Percentiles rank a stretch among this genome's conserved stretches.
phyloP scores from a whole-genome alignment of 352 stramenopile genomes.

The Blastocystis sp. region DNA sequence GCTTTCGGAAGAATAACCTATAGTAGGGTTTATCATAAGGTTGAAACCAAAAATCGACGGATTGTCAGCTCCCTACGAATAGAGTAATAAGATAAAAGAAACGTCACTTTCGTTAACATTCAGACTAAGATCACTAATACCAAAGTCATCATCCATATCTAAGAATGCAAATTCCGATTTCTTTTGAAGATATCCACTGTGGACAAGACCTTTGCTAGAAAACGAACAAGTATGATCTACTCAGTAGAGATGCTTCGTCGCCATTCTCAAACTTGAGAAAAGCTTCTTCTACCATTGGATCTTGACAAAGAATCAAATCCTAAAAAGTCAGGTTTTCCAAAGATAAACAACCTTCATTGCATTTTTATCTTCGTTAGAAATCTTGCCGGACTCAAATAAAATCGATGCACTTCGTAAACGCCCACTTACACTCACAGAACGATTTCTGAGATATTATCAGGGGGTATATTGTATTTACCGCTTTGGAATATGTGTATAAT shows the following conservation, averaged over 20 bases:
- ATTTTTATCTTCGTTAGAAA: constrained; percentile 53
- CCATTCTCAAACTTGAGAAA: constrained; percentile 25
- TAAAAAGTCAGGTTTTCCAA: background rate
- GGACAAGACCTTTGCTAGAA: background rate
- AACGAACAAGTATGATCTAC: background rate
- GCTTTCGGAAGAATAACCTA: background rate
- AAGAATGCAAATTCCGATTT: constrained; percentile 48
- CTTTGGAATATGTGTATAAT: background rate
- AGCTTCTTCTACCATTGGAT: constrained; percentile 45
- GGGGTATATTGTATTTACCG: background rate
- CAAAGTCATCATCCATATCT: constrained; percentile 25
- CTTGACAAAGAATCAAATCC: constrained; percentile 57
- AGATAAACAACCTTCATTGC: background rate
- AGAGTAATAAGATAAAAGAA: background rate
- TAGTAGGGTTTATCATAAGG: background rate
- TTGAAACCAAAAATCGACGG: constrained; percentile 19
- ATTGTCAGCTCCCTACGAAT: background rate
- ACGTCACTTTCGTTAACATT: background rate
- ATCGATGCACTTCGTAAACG: constrained; percentile 35
- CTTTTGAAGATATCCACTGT: constrained; percentile 53
- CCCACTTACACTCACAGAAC: constrained; percentile 54
- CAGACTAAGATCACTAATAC: background rate
- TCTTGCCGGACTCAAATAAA: constrained; percentile 53
- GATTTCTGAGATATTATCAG: constrained; percentile 8
- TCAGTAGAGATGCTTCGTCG: constrained; percentile 19